These are phyloP conservation scores for Pleurotus eryngii DNA, from an alignment of 768 basidiomycete genomes.

Conservation along the genomic window DNA sequence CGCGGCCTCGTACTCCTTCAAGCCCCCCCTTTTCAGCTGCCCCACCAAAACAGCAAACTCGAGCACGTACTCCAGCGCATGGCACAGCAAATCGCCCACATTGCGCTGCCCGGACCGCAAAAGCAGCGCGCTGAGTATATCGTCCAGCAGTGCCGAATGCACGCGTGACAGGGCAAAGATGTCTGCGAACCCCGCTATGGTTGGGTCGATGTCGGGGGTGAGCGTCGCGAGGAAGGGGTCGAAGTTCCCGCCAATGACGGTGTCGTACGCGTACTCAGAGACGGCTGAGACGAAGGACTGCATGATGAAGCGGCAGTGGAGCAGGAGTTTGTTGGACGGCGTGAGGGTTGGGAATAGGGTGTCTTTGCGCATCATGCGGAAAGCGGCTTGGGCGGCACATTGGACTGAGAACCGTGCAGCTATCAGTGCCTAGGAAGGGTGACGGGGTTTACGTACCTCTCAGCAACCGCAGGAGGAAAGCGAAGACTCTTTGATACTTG, in stretches of 20 bases:
- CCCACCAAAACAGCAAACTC: conserved; percentile 66
- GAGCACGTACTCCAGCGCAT: conserved; percentile 60
- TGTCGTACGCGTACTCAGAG: conserved; percentile 71
- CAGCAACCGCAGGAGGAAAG: conserved; percentile 72
- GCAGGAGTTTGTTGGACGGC: conserved; percentile 48
- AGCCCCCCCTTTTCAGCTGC: conserved; percentile 47
- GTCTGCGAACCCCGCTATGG: conserved; percentile 47
- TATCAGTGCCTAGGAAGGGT: too few relatives aligned
- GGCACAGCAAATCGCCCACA: conserved; percentile 62
- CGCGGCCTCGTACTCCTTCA: conserved; percentile 67
- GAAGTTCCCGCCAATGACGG: conserved; percentile 78
- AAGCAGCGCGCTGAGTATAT: conserved; percentile 74
- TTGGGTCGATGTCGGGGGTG: conserved; percentile 16
- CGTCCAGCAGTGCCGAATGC: conserved; percentile 69
- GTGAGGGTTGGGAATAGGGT: conserved; percentile 60
- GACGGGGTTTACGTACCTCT: conserved; percentile 50
- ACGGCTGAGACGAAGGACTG: conserved; percentile 70
- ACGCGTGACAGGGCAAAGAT: conserved; percentile 67
- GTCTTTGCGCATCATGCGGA: conserved; percentile 52
- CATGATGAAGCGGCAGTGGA: conserved; percentile 71
- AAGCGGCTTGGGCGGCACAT: conserved; percentile 60
- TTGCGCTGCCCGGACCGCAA: conserved; percentile 64
- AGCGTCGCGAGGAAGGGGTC: conserved; percentile 57
- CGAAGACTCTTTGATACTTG: conserved; percentile 84
- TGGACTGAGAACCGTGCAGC: conserved; percentile 39